Evolutionary conservation across 2,329 filamentous ascomycete genomes (phyloP).

Genomic region (Cladophialophora bantiana): DNA sequence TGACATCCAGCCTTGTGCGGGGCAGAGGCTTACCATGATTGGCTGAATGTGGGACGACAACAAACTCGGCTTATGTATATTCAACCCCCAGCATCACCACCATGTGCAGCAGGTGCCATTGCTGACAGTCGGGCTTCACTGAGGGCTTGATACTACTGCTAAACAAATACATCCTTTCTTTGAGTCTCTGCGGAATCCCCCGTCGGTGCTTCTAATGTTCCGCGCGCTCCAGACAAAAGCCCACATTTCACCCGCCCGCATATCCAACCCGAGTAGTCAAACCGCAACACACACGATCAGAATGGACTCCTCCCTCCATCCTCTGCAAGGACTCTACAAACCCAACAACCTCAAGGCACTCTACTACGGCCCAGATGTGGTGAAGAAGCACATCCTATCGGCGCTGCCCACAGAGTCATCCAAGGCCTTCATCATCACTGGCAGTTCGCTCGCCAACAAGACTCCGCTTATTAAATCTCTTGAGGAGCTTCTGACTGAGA

Average conservation of each 20-base stretch:
- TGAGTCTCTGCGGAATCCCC: neutral
- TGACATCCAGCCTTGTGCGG: constrained; percentile 10
- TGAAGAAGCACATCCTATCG: constrained; percentile 55
- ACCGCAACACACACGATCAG: neutral
- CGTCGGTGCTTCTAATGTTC: constrained; percentile 9
- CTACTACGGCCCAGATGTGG: constrained; percentile 58
- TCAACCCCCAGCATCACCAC: neutral
- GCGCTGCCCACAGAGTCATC: constrained; percentile 52
- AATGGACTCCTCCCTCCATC: constrained; percentile 24
- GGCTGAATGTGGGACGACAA: neutral
- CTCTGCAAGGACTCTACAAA: constrained; percentile 55
- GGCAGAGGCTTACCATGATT: neutral
- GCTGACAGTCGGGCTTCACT: no score
- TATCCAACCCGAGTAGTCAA: neutral
- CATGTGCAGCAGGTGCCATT: no score
- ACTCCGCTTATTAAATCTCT: constrained; percentile 60
- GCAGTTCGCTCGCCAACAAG: constrained; percentile 61
- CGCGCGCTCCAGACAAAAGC: constrained; percentile 25
- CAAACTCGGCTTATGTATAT: neutral
- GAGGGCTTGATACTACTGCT: no score
- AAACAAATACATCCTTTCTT: no score
- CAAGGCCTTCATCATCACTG: constrained; percentile 66
- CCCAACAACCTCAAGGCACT: constrained; percentile 56
- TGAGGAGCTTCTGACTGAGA: constrained; percentile 55
- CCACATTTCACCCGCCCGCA: constrained; percentile 13